Evolutionary conservation across 176 grass and related monocot species (phyloP), one percentile per base, ranked within the genome.

Genomic region (Carex parvula): DNA sequence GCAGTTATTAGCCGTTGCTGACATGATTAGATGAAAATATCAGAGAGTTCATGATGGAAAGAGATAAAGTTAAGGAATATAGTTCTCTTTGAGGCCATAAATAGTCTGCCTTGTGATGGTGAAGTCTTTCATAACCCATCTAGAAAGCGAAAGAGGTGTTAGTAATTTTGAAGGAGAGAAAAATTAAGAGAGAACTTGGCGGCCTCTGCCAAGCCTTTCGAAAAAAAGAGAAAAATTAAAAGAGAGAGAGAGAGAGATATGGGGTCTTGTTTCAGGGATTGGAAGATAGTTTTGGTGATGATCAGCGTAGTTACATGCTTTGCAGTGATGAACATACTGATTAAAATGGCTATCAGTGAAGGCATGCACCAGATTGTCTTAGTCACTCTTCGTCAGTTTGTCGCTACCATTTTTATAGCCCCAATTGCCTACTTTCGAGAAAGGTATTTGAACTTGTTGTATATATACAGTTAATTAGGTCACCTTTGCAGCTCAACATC

Each of bases 361-460:
- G 94, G 94, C 81, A 85, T 94, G 77, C 61, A 92, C 87, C 89
- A 72, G n/a, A 88, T 97, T 1, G 90, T 97, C 12, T 69, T 97
- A 9, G 87, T 94, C 88, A 92, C 90, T 1, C 85, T 97, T 59
- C 90, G 93, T 59, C 94, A 97, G 66, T 80, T 97, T 32, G 78
- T 91, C 0, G 92, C 90, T 0, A 80, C 92, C 29, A 0, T 92
- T 54, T 92, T 97, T 86, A 91, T 97, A 72, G 70, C 80, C 3
- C 94, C 94, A 1, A 91, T 97, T 8, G 92, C 94, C 35, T 91
- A 87, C 69, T 79, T 92, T 69, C 79, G 42, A 20, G 92, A 97
- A 80, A 94, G 92, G 92, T 92, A 87, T 0, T 4, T 1, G 1
- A 17, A 52, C 0, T 33, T 32, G 1, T 57, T 57, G 5, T 55